Evolutionary conservation across 306 rosid species (phyloP).

Genomic region (Comarum palustre): DNA sequence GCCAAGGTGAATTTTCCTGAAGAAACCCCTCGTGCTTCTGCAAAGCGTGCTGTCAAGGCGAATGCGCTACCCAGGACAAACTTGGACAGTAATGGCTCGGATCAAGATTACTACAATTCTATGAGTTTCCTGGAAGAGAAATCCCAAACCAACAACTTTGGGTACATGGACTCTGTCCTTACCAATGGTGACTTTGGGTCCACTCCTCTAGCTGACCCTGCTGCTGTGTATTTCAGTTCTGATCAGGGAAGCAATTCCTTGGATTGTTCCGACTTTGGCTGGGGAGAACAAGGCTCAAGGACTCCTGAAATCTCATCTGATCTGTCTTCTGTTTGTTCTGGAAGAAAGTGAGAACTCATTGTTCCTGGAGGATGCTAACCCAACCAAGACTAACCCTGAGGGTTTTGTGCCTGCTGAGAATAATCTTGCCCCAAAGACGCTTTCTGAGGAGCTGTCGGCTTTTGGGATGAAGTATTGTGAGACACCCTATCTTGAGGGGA

Average conservation of each 20-base stretch:
- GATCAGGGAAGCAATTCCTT: conserved; percentile 83
- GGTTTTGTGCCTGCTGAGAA: conserved; percentile 25
- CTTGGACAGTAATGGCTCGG: conserved; percentile 30
- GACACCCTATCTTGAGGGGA: conserved; percentile 53
- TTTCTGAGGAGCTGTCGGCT: conserved; percentile 70
- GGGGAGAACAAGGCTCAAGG: conserved; percentile 66
- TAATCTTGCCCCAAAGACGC: conserved; percentile 40
- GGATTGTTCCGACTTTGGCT: conserved; percentile 65
- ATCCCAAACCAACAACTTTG: conserved; percentile 49
- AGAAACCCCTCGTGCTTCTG: conserved; percentile 42
- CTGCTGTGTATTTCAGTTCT: conserved; percentile 47
- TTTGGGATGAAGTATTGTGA: conserved; percentile 70
- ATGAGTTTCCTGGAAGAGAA: conserved; percentile 68
- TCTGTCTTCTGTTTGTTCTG: conserved; percentile 42
- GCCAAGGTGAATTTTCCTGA: conserved; percentile 95
- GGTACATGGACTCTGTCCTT: conserved; percentile 33
- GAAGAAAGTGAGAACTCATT: conserved; percentile 47
- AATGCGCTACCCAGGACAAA: conserved; percentile 36
- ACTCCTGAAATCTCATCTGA: conserved; percentile 84
- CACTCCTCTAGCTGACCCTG: conserved; percentile 31
- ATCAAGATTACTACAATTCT: conserved; percentile 40
- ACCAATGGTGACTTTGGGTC: conserved; percentile 34
- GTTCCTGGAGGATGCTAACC: conserved; percentile 46
- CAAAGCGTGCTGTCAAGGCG: conserved; percentile 45
- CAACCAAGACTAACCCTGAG: conserved; percentile 43